A percentile compares a stretch with the other conserved stretches of the same genome.
These are phyloP conservation scores for Sporisorium iseilematis-ciliati DNA, from an alignment of 1,284 basidiomycete species.

Conservation along the genomic window DNA sequence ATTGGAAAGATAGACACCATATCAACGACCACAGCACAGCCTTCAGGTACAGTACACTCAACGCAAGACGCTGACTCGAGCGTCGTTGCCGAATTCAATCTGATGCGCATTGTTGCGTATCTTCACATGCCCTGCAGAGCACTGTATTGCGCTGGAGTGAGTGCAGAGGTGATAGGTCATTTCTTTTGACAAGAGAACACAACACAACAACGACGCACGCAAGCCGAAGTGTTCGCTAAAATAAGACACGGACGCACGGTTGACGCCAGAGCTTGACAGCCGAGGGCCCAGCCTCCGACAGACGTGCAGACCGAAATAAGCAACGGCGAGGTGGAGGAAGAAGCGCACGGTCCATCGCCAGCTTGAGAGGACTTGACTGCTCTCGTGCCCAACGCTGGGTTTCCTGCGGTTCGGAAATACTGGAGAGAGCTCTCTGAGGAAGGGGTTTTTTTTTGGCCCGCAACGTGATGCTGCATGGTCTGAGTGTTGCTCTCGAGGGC, in stretches of 20 bases:
- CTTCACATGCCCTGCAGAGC: neutral
- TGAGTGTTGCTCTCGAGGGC: no score
- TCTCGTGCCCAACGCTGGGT: neutral
- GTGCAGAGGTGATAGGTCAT: no score
- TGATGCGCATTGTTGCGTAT: neutral
- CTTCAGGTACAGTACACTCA: neutral
- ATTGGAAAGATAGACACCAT: conserved; percentile 1
- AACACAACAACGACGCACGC: no score
- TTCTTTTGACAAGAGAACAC: no score
- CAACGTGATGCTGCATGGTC: no score
- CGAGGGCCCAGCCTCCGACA: neutral
- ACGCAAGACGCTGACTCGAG: no score
- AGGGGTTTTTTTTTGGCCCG: no score
- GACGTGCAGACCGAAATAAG: neutral
- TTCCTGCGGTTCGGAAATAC: neutral
- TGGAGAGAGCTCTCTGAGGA: no score
- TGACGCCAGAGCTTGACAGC: no score
- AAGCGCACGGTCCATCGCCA: neutral
- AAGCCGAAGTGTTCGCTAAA: no score
- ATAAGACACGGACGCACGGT: no score
- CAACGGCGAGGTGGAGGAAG: conserved; percentile 5
- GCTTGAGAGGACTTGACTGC: neutral
- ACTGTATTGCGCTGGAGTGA: no score
- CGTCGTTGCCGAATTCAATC: neutral
- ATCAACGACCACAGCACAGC: neutral